Percentiles rank a stretch among this genome's conserved stretches.
Evolutionary conservation across 306 rosid genomes (phyloP).

Genomic region (Cyclanthera cordifolia): DNA sequence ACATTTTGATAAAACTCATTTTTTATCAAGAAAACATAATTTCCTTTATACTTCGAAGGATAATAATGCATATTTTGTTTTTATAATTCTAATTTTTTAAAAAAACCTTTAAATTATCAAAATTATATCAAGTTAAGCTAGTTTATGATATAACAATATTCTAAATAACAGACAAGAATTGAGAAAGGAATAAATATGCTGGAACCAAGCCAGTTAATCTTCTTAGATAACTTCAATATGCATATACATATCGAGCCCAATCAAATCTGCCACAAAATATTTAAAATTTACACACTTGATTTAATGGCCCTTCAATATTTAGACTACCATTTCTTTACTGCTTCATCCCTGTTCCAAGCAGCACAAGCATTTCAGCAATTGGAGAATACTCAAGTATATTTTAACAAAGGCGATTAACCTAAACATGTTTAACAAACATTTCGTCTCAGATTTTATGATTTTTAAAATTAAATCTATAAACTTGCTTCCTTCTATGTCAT

Average conservation of each 20-base stretch:
- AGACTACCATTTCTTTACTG: neutral
- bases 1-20: too few relatives aligned
- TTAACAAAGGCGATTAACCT: too few relatives aligned
- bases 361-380: neutral
- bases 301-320: neutral
- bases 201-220: neutral
- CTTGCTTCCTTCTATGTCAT: too few relatives aligned
- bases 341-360: slow-evolving; percentile 7
- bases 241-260: neutral
- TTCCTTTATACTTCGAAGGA: too few relatives aligned
- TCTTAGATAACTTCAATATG: neutral
- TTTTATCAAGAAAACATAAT: too few relatives aligned
- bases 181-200: neutral
- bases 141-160: neutral
- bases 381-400: too few relatives aligned
- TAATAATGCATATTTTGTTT: neutral
- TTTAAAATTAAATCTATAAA: too few relatives aligned
- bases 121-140: neutral
- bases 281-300: too few relatives aligned
- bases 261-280: too few relatives aligned
- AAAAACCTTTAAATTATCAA: neutral
- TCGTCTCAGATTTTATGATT: too few relatives aligned
- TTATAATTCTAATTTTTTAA: neutral
- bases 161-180: neutral
- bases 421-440: too few relatives aligned